Evolutionary conservation across 106 monocot genomes (phyloP).

Genomic region (Apostasia shenzhenica): DNA sequence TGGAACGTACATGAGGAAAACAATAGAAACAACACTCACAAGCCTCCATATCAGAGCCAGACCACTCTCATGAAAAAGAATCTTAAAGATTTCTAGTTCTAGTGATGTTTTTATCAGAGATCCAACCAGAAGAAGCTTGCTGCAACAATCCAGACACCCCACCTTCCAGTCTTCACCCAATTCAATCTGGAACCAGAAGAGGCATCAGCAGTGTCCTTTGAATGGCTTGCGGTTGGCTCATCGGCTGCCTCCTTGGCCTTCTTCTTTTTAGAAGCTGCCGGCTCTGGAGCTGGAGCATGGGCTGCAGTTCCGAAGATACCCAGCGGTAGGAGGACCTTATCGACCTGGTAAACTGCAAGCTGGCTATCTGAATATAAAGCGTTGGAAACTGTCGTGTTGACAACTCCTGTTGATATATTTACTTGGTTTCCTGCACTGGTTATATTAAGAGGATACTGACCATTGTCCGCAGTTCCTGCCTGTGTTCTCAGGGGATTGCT

Average conservation of each 20-base stretch:
- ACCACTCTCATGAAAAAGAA: neutral
- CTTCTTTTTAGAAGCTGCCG: constrained; percentile 24
- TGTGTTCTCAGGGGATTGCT: constrained; percentile 86
- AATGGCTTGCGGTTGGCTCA: constrained; percentile 9
- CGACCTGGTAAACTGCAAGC: constrained; percentile 70
- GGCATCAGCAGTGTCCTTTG: constrained; percentile 1
- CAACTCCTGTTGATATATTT: constrained; percentile 70
- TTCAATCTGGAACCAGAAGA: constrained; percentile 3
- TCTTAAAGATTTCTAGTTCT: neutral
- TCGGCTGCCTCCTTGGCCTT: constrained; percentile 10
- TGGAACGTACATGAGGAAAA: neutral
- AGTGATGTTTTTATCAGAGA: neutral
- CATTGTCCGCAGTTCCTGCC: constrained; percentile 47
- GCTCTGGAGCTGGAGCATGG: constrained; percentile 28
- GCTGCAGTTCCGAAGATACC: constrained; percentile 29
- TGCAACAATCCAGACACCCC: neutral
- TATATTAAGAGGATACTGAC: constrained; percentile 59
- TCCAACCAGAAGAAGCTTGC: neutral
- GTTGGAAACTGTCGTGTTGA: constrained; percentile 58
- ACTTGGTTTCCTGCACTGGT: constrained; percentile 58
- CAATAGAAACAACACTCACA: neutral
- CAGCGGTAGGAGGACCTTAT: constrained; percentile 64
- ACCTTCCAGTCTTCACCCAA: neutral
- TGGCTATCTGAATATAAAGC: constrained; percentile 44
- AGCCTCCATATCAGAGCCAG: neutral